Conservation (phyloP, 2,329 filamentous ascomycete genomes). For the Neobulgaria alba region DNA sequence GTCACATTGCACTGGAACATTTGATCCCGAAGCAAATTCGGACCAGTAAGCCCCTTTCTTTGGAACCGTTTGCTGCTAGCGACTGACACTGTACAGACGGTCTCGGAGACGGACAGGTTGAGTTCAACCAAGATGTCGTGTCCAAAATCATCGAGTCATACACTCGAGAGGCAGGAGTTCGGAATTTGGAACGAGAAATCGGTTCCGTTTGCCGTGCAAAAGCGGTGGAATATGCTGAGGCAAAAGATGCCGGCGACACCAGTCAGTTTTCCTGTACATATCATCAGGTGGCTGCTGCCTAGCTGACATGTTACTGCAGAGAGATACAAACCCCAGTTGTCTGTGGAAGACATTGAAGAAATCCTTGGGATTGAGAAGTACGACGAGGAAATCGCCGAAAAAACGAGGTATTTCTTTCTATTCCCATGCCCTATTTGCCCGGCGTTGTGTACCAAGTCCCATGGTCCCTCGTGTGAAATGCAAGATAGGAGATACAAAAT, state of each 20-base stretch:
- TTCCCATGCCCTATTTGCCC: not conserved
- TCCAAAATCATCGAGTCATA: conserved; percentile 95
- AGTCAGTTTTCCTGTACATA: conserved; percentile 11
- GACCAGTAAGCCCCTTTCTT: conserved; percentile 43
- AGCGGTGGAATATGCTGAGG: conserved; percentile 89
- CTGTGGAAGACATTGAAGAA: conserved; percentile 72
- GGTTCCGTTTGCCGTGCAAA: conserved; percentile 91
- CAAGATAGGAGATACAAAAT: conserved; percentile 12
- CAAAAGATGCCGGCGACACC: conserved; percentile 60
- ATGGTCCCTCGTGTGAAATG: conserved; percentile 4
- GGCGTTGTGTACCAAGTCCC: conserved; percentile 4
- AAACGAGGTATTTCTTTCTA: conserved; percentile 37
- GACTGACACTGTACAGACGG: conserved; percentile 45
- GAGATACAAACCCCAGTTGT: conserved; percentile 65
- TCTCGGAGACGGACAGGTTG: conserved; percentile 64
- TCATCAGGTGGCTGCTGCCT: conserved; percentile 4
- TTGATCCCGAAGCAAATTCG: conserved; percentile 94
- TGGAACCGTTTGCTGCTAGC: not conserved
- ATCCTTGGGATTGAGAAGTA: conserved; percentile 91
- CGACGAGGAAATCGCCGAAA: conserved; percentile 91
- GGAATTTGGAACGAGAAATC: conserved; percentile 92
- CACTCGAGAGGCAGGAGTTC: conserved; percentile 91
- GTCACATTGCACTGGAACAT: conserved; percentile 86
- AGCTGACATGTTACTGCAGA: conserved; percentile 34
- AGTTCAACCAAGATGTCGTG: conserved; percentile 73